These are phyloP conservation scores for Saccharomycopsis fodiens DNA, from an alignment of 805 yeast genomes.

Conservation along the genomic window DNA sequence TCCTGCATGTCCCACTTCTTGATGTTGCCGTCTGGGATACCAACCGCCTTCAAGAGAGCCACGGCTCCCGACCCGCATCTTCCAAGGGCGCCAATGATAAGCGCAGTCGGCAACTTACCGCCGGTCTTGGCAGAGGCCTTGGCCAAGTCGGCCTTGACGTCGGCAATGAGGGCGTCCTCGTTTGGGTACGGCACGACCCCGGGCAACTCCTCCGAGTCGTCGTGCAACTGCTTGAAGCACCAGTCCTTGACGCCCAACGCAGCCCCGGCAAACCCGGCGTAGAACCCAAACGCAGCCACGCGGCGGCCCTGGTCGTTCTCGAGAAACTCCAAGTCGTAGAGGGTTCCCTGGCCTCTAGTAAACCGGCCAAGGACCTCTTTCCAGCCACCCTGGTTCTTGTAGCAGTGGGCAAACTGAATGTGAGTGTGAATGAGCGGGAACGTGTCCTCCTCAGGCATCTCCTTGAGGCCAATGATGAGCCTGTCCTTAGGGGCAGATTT, in stretches of 20 bases:
- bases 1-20: slow-evolving; percentile 95
- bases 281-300: slow-evolving; percentile 99
- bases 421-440: slow-evolving; percentile 96
- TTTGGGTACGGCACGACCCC: slow-evolving; percentile 78
- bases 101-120: slow-evolving; percentile 64
- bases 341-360: slow-evolving; percentile 83
- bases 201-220: slow-evolving; percentile 55
- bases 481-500: slow-evolving; percentile 82
- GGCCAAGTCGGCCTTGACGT: slow-evolving; percentile 53
- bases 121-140: slow-evolving; percentile 45
- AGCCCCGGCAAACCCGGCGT: slow-evolving; percentile 99
- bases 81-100: slow-evolving; percentile 95
- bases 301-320: slow-evolving; percentile 94
- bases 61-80: slow-evolving; percentile 98
- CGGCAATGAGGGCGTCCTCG: slow-evolving; percentile 66
- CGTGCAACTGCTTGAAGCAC: slow-evolving; percentile 83
- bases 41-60: slow-evolving; percentile 72
- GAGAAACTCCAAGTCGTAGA: slow-evolving; percentile 91
- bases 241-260: slow-evolving; percentile 92
- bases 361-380: slow-evolving; percentile 80
- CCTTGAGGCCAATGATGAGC: slow-evolving; percentile 89
- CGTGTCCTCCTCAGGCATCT: slow-evolving; percentile 79
- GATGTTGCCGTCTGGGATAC: slow-evolving; percentile 79
- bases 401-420: slow-evolving; percentile 98
- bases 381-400: slow-evolving; percentile 98